Conservation (phyloP, 129 eudicot species). For the Artemisia annua region DNA sequence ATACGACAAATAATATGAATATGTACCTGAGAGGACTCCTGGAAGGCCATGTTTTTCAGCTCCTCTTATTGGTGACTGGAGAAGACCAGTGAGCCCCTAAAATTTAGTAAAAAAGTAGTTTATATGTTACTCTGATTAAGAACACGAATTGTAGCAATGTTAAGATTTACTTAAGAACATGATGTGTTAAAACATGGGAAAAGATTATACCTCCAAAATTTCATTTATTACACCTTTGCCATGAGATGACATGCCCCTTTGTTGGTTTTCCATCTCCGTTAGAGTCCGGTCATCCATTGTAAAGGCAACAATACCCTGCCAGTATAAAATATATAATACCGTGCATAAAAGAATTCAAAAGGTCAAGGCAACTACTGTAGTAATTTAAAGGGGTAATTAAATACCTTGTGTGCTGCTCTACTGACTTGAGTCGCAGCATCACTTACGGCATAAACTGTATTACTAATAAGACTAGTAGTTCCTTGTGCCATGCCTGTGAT, state of each 20-base stretch:
- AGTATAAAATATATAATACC: neutral
- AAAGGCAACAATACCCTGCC: constrained; percentile 86
- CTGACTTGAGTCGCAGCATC: no score
- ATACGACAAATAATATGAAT: neutral
- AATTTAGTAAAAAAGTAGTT: neutral
- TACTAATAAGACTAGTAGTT: no score
- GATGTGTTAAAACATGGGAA: no score
- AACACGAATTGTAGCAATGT: neutral
- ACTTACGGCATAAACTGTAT: no score
- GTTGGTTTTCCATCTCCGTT: constrained; percentile 63
- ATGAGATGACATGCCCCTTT: constrained; percentile 61
- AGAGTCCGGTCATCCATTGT: constrained; percentile 78
- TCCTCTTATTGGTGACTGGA: constrained; percentile 92
- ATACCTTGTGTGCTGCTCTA: no score
- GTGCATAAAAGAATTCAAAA: constrained; percentile 7
- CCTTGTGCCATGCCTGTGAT: no score
- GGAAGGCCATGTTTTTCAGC: constrained; percentile 98
- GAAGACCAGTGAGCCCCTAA: constrained; percentile 97
- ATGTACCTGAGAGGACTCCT: constrained; percentile 88
- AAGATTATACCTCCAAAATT: constrained; percentile 71
- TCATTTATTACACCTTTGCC: constrained; percentile 96
- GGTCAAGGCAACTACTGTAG: neutral
- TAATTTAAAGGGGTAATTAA: no score
- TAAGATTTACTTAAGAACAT: neutral
- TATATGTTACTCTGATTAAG: neutral